Percentiles rank a stretch among this genome's conserved stretches.
phyloP scores from a whole-genome alignment of 441 rosid species.

The Hura crepitans region DNA sequence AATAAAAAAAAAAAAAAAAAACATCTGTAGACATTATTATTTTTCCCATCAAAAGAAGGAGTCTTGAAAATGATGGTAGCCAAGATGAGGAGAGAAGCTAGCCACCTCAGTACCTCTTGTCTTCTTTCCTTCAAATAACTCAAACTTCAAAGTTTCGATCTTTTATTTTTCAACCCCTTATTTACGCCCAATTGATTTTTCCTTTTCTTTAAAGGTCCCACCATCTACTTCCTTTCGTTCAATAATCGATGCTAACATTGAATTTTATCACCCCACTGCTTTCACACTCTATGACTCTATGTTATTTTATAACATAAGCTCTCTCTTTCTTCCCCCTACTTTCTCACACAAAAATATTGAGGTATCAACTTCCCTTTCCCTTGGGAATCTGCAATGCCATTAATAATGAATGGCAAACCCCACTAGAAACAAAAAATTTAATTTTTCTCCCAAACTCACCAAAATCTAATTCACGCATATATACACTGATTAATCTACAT shows the following conservation, averaged over 20 bases:
- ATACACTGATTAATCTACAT: conserved; percentile 30
- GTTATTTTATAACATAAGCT: conserved; percentile 20
- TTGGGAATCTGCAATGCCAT: conserved; percentile 92
- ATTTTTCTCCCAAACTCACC: conserved; percentile 40
- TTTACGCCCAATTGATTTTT: conserved; percentile 21
- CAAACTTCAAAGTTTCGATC: conserved; percentile 26
- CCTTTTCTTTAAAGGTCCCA: conserved; percentile 37
- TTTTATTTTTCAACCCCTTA: neutral
- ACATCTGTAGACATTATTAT: conserved; percentile 15
- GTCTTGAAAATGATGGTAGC: conserved; percentile 21
- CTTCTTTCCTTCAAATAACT: neutral
- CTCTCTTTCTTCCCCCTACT: conserved; percentile 22
- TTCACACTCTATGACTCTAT: conserved; percentile 30
- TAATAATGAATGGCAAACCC: conserved; percentile 38
- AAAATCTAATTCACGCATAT: conserved; percentile 35
- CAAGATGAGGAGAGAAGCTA: neutral
- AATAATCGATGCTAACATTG: conserved; percentile 37
- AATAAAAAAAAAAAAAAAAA: too few species aligned
- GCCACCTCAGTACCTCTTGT: conserved; percentile 13
- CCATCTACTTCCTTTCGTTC: conserved; percentile 36
- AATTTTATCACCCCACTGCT: conserved; percentile 34
- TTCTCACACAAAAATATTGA: conserved; percentile 33
- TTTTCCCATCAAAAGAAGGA: conserved; percentile 22
- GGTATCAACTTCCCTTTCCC: conserved; percentile 38
- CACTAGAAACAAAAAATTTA: conserved; percentile 34